Conservation (phyloP, 2,329 filamentous ascomycete genomes). For the Fusarium transvaalense region DNA sequence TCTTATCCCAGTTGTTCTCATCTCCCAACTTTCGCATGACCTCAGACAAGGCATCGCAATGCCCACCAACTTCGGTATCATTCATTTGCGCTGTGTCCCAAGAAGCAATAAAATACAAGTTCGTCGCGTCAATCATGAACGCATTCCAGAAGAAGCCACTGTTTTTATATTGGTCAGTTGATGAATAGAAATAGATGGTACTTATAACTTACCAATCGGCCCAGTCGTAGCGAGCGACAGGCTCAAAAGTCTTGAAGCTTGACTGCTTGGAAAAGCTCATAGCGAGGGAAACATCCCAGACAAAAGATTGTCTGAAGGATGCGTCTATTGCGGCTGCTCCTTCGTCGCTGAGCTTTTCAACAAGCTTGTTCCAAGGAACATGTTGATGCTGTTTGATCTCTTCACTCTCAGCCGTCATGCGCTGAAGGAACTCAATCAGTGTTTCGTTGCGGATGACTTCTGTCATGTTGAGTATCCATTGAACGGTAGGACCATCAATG, state of each 20-base stretch:
- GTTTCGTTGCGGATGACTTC: constrained; percentile 47
- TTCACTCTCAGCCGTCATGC: constrained; percentile 47
- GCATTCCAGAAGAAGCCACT: constrained; percentile 57
- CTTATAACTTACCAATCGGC: constrained; percentile 52
- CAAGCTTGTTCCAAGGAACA: constrained; percentile 53
- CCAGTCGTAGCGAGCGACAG: constrained; percentile 54
- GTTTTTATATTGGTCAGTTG: constrained; percentile 11
- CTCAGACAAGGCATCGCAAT: constrained; percentile 50
- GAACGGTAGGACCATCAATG: constrained; percentile 54
- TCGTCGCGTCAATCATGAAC: constrained; percentile 52
- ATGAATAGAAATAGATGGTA: no score
- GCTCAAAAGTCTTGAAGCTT: constrained; percentile 46
- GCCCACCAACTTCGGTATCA: constrained; percentile 48
- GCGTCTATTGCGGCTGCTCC: constrained; percentile 50
- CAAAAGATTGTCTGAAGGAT: constrained; percentile 55
- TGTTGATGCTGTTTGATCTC: constrained; percentile 49
- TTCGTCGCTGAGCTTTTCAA: constrained; percentile 52
- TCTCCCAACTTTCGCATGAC: constrained; percentile 50
- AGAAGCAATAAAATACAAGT: constrained; percentile 54
- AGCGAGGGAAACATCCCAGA: constrained; percentile 55
- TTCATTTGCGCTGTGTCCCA: constrained; percentile 59
- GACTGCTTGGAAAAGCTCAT: constrained; percentile 39
- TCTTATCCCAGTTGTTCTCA: constrained; percentile 48
- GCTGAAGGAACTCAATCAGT: constrained; percentile 45
- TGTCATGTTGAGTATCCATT: constrained; percentile 55